Base-by-base conservation (phyloP, 768 basidiomycete genomes). In the Gyrodon lividus region DNA sequence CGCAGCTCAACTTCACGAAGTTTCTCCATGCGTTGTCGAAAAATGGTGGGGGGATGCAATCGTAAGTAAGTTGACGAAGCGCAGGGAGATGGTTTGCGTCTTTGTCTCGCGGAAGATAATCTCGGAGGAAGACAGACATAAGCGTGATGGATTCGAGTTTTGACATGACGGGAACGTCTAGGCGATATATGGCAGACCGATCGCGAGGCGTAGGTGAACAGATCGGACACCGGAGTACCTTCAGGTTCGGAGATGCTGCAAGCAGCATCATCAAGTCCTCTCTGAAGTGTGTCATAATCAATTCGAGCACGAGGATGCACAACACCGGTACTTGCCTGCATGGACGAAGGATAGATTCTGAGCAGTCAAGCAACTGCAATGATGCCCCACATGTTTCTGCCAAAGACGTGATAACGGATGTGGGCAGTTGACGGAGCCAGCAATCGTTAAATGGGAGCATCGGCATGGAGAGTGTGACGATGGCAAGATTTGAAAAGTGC, bases 31-130 rank as follows among this genome's bases (percentile, higher is more conserved):
- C 54, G n/a, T 56, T 26, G 16, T 64, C 64, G 19, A 63, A 58
- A 44, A 65, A 66, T 17, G 65, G 64, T 2, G 61, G 66, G 4
- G 66, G 66, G 20, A 63, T 66, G 40, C 66, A 66, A 33, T 66
- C 66, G n/a, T 68, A 66, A 10, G 59, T 63, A 26, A 68, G 65
- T 35, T 63, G 60, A 31, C 66, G 59, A 34, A 68, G 65, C 24
- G 66, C 61, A 28, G 66, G 65, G 33, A 68, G 48, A 28, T 59
- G 62, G 40, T 68, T 68, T 34, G 50, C 54, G 28, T 59, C 51
- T 34, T 61, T 66, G 34, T 68, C 48, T 34, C 59, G 54, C 2
- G 64, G 66, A 34, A 68, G 64, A 30, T 66, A 68, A 51, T 66
- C 66, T 14, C 61, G 64, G 19, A 66, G 34, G 37, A 66, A 66